These are phyloP conservation scores for Cercospora berteroae DNA, from an alignment of 2,329 filamentous ascomycete species.

Conservation along the genomic window DNA sequence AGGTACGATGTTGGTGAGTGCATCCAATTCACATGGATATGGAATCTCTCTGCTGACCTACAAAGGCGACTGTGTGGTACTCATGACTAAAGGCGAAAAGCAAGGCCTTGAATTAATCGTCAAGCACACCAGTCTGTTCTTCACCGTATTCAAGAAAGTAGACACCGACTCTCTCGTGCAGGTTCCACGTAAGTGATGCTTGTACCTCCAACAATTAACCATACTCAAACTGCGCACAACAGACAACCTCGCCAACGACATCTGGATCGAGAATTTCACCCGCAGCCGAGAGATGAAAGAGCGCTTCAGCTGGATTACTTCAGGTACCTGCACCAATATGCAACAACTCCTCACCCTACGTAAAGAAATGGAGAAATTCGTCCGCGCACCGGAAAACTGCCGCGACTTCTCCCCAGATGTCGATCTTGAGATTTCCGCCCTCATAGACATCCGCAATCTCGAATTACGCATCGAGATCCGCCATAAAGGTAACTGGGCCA, in stretches of 20 bases:
- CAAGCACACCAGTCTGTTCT: conserved; percentile 37
- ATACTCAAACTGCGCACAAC: neutral
- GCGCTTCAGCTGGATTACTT: conserved; percentile 33
- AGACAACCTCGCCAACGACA: conserved; percentile 37
- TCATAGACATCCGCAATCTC: conserved; percentile 34
- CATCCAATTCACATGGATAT: neutral
- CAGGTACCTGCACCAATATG: conserved; percentile 30
- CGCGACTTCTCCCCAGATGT: conserved; percentile 37
- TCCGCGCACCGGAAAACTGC: conserved; percentile 35
- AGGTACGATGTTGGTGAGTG: conserved; percentile 53
- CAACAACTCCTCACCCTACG: conserved; percentile 35
- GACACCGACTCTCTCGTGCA: conserved; percentile 35
- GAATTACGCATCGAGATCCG: conserved; percentile 29
- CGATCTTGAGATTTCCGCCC: conserved; percentile 34
- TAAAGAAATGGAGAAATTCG: conserved; percentile 33
- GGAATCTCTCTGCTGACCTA: neutral
- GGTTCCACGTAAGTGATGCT: conserved; percentile 31
- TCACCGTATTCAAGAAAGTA: conserved; percentile 36
- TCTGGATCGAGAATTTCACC: conserved; percentile 42
- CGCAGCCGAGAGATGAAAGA: conserved; percentile 40
- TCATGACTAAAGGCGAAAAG: neutral
- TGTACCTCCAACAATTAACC: neutral
- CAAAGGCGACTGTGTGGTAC: neutral
- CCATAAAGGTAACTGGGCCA: conserved; percentile 45
- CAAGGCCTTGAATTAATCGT: conserved; percentile 32